Percentiles rank a stretch among this genome's conserved stretches.
These are phyloP conservation scores for Malus sieversii DNA, from an alignment of 306 rosid species.

Conservation along the genomic window DNA sequence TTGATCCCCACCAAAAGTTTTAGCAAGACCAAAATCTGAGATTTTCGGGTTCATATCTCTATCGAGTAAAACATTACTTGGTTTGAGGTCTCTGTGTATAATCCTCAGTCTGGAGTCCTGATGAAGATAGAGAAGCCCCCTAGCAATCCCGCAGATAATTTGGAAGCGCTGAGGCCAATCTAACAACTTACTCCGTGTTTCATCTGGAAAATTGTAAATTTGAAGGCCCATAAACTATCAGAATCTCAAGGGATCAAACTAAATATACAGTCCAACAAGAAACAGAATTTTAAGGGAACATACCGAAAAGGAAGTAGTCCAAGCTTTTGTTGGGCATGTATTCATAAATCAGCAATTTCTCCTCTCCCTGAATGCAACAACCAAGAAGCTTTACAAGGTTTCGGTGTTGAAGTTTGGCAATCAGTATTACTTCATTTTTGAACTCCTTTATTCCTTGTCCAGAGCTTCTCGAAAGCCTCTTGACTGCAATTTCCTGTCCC, in stretches of 20 bases:
- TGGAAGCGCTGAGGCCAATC: constrained; percentile 49
- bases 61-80: constrained; percentile 52
- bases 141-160: constrained; percentile 44
- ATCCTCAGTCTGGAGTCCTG: constrained; percentile 53
- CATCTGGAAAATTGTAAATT: not conserved
- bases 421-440: constrained; percentile 50
- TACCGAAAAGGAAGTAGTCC: constrained; percentile 59
- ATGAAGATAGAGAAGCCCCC: constrained; percentile 59
- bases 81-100: constrained; percentile 51
- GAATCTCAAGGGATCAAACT: constrained; percentile 14
- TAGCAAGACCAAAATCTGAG: constrained; percentile 60
- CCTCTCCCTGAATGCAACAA: constrained; percentile 48
- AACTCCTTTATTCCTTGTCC: constrained; percentile 57
- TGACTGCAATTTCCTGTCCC: constrained; percentile 54
- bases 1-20: constrained; percentile 39
- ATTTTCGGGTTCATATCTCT: constrained; percentile 41
- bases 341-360: constrained; percentile 52
- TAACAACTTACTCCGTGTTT: constrained; percentile 6
- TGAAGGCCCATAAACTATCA: not conserved
- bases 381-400: constrained; percentile 57
- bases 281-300: not conserved
- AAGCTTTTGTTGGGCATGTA: constrained; percentile 58
- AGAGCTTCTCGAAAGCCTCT: constrained; percentile 41
- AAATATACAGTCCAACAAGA: constrained; percentile 27
- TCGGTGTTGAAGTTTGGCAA: constrained; percentile 61